A percentile compares a stretch with the other conserved stretches of the same genome.
These are phyloP conservation scores for Aspergillus fischeri DNA, from an alignment of 2,329 filamentous ascomycete genomes.

Conservation along the genomic window DNA sequence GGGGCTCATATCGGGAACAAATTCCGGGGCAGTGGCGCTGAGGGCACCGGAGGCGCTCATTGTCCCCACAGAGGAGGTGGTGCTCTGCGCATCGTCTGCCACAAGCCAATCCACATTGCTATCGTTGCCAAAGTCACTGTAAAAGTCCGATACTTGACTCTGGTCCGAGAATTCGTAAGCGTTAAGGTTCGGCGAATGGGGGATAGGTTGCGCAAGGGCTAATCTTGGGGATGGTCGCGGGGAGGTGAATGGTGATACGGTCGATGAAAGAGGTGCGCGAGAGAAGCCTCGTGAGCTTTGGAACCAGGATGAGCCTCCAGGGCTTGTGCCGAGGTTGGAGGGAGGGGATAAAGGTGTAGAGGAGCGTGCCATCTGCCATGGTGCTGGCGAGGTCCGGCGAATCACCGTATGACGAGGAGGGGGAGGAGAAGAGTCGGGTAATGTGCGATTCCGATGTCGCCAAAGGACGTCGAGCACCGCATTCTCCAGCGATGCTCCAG, in stretches of 20 bases:
- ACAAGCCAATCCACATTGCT: constrained; percentile 92
- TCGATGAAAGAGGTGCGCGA: constrained; percentile 70
- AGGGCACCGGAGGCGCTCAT: constrained; percentile 64
- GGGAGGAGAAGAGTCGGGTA: constrained; percentile 68
- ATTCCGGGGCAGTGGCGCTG: constrained; percentile 81
- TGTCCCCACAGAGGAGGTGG: constrained; percentile 71
- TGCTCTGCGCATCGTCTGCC: constrained; percentile 76
- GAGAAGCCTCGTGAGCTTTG: constrained; percentile 66
- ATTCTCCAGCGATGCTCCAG: constrained; percentile 77
- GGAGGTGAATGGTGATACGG: constrained; percentile 86
- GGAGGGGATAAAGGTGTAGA: constrained; percentile 81
- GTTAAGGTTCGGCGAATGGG: constrained; percentile 89
- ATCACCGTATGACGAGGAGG: constrained; percentile 85
- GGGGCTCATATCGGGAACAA: constrained; percentile 85
- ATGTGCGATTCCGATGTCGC: constrained; percentile 46
- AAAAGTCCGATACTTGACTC: constrained; percentile 75
- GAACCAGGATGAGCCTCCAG: constrained; percentile 80
- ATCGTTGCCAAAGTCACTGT: constrained; percentile 86
- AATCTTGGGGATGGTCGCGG: constrained; percentile 89
- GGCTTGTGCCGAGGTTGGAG: constrained; percentile 68
- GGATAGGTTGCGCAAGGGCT: constrained; percentile 87
- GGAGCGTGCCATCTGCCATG: constrained; percentile 75
- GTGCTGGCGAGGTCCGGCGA: constrained; percentile 84
- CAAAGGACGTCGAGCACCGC: constrained; percentile 86
- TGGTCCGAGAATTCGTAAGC: constrained; percentile 92